phyloP scores from a whole-genome alignment of 2,329 filamentous ascomycete species.

The Paraphoma sp. region DNA sequence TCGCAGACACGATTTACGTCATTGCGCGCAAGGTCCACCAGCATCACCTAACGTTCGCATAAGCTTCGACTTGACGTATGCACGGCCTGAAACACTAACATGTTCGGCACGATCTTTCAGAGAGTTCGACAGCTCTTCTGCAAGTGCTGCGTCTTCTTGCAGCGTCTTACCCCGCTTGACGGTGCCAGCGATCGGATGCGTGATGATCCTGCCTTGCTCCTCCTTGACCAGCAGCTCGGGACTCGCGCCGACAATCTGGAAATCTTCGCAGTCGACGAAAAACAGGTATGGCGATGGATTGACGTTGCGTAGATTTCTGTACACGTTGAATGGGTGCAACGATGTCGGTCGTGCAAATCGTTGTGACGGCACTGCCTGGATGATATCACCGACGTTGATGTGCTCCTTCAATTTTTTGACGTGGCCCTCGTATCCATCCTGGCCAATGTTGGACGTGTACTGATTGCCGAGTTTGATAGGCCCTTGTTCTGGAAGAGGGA shows the following conservation, averaged over 20 bases:
- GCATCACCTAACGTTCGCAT: slow-evolving; percentile 74
- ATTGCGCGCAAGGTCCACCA: slow-evolving; percentile 94
- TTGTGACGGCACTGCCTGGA: slow-evolving; percentile 96
- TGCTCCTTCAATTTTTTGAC: slow-evolving; percentile 87
- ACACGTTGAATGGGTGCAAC: slow-evolving; percentile 97
- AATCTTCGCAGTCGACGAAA: slow-evolving; percentile 89
- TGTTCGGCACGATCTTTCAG: slow-evolving; percentile 75
- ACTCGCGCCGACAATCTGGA: slow-evolving; percentile 94
- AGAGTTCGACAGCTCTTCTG: slow-evolving; percentile 76
- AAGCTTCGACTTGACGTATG: slow-evolving; percentile 63
- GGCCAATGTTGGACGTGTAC: slow-evolving; percentile 92
- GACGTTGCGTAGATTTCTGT: slow-evolving; percentile 93
- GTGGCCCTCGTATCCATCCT: slow-evolving; percentile 86
- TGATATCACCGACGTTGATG: slow-evolving; percentile 91
- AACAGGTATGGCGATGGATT: slow-evolving; percentile 98
- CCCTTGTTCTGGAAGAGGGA: slow-evolving; percentile 77
- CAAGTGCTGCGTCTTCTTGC: slow-evolving; percentile 82
- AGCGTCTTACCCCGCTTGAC: slow-evolving; percentile 83
- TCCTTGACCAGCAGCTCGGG: slow-evolving; percentile 94
- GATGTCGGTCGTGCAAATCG: slow-evolving; percentile 87
- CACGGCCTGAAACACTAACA: slow-evolving; percentile 27
- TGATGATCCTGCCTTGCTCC: slow-evolving; percentile 86
- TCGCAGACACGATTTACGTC: slow-evolving; percentile 96
- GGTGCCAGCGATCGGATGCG: slow-evolving; percentile 95
- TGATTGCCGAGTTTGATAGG: slow-evolving; percentile 76